Conservation (phyloP, 2,329 filamentous ascomycete genomes). For the Fusarium concolor region DNA sequence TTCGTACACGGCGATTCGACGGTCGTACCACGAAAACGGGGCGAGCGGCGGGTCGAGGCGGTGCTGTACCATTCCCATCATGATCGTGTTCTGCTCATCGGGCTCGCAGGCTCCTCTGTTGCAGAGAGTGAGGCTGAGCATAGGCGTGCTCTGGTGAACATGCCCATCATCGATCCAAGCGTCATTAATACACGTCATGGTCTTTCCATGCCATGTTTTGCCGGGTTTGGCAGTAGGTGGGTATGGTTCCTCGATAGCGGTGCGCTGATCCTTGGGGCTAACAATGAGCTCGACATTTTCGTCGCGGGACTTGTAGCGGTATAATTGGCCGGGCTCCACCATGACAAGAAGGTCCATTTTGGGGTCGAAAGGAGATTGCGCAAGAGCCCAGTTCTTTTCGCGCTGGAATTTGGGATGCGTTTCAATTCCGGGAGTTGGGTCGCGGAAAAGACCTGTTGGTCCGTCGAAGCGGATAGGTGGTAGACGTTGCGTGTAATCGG, state of each 20-base stretch:
- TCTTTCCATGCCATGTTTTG: slow-evolving; percentile 31
- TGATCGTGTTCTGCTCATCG: slow-evolving; percentile 30
- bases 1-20: slow-evolving; percentile 35
- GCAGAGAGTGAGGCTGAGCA: slow-evolving; percentile 39
- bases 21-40: slow-evolving; percentile 36
- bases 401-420: slow-evolving; percentile 31
- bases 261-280: slow-evolving; percentile 1
- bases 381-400: slow-evolving; percentile 40
- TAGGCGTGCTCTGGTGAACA: slow-evolving; percentile 40
- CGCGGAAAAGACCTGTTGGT: slow-evolving; percentile 22
- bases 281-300: slow-evolving; percentile 23
- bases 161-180: slow-evolving; percentile 27
- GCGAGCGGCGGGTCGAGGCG: slow-evolving; percentile 24
- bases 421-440: slow-evolving; percentile 27
- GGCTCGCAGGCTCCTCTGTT: slow-evolving; percentile 35
- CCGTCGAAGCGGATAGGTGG: slow-evolving; percentile 27
- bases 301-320: slow-evolving; percentile 20
- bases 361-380: slow-evolving; percentile 28
- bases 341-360: slow-evolving; percentile 31
- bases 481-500: slow-evolving; percentile 5
- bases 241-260: slow-evolving; percentile 33
- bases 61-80: slow-evolving; percentile 38
- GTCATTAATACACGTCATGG: slow-evolving; percentile 35
- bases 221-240: not conserved
- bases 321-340: slow-evolving; percentile 35